A percentile compares a stretch with the other conserved stretches of the same genome.
phyloP scores from a whole-genome alignment of 306 rosid genomes.

The Prunus fruticosa region DNA sequence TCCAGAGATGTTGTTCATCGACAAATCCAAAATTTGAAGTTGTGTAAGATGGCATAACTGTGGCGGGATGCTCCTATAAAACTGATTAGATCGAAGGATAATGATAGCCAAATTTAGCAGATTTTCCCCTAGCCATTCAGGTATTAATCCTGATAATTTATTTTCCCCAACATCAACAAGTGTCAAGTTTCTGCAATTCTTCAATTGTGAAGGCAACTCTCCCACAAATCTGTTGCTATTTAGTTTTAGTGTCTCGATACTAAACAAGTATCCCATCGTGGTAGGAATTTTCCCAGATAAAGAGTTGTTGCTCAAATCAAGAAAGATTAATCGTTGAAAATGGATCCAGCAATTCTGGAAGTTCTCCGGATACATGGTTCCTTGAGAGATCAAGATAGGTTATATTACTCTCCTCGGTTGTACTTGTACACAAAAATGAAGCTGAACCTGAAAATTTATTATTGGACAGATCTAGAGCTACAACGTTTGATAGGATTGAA shows the following conservation, averaged over 20 bases:
- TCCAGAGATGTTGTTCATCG: slow-evolving; percentile 4
- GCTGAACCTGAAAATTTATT: not conserved
- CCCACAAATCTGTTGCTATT: not conserved
- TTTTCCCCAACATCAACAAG: not conserved
- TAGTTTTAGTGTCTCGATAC: not conserved
- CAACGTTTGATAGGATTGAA: too few species aligned
- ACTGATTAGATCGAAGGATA: not conserved
- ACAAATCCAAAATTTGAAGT: not conserved
- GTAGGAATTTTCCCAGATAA: slow-evolving; percentile 13
- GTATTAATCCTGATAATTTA: not conserved
- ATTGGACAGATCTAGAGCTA: slow-evolving; percentile 12
- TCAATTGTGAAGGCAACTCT: not conserved
- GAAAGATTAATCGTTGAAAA: not conserved
- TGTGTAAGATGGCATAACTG: not conserved
- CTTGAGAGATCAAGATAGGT: not conserved
- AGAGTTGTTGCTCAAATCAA: not conserved
- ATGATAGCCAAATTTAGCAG: not conserved
- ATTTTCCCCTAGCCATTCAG: slow-evolving; percentile 8
- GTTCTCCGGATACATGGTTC: not conserved
- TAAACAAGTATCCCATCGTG: not conserved
- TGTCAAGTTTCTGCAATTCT: not conserved
- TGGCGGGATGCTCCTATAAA: not conserved
- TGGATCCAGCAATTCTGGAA: slow-evolving; percentile 7
- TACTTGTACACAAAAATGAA: not conserved
- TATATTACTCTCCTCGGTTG: not conserved